Conservation (phyloP, 257 asterid genomes). For the Rehmannia glutinosa region DNA sequence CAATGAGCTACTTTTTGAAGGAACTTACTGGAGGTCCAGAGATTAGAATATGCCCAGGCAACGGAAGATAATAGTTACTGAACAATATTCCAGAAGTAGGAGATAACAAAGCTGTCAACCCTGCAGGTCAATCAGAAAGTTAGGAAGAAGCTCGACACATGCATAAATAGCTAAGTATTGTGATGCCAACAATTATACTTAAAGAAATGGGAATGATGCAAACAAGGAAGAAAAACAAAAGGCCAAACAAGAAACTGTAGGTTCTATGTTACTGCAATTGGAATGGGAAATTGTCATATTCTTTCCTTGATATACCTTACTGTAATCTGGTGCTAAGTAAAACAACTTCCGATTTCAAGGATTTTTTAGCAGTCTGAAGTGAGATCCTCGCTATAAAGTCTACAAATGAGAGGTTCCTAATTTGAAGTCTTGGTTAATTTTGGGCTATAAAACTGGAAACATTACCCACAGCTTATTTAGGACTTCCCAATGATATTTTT, state of each 20-base stretch:
- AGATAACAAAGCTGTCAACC: slow-evolving; percentile 65
- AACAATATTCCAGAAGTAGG: slow-evolving; percentile 55
- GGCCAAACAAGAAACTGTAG: not conserved
- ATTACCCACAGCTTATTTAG: slow-evolving; percentile 3
- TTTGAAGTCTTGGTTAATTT: not conserved
- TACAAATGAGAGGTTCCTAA: not conserved
- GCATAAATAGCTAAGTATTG: not conserved
- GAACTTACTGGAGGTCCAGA: slow-evolving; percentile 85
- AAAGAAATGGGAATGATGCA: not conserved
- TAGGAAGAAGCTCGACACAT: not conserved
- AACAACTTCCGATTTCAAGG: not conserved
- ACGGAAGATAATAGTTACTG: slow-evolving; percentile 61
- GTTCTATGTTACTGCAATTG: not conserved
- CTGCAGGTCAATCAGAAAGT: slow-evolving; percentile 38
- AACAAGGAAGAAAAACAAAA: not conserved
- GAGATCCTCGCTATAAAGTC: not conserved
- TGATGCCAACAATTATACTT: not conserved
- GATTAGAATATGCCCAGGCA: slow-evolving; percentile 89
- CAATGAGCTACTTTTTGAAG: slow-evolving; percentile 10
- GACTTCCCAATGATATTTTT: too few species aligned
- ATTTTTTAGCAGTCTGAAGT: slow-evolving; percentile 1
- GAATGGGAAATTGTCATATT: not conserved
- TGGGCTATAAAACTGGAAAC: not conserved
- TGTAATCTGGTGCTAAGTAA: not conserved
- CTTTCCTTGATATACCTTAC: not conserved